Evolutionary conservation across 129 eudicot genomes (phyloP), one percentile per base, ranked within the genome.

Genomic region (Tagetes erecta): DNA sequence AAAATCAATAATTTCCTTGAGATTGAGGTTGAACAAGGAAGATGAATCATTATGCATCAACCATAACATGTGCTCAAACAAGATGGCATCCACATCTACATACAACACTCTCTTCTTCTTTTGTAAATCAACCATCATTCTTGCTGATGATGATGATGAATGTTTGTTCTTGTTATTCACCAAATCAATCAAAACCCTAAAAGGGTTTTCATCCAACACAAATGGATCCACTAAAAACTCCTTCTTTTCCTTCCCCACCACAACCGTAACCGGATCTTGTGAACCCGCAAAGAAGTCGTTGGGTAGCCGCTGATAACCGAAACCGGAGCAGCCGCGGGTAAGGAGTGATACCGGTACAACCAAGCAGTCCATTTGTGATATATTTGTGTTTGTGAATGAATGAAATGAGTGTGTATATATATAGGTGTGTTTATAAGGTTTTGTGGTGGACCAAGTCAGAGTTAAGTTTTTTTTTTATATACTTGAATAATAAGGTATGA

Each of bases 1-100:
- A 65, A 90, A 90, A 44, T 90, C 96, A 70, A 90, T 75, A 60
- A 90, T 87, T 63, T 90, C 96, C 37, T 75, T 74, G 62, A 90
- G 82, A 73, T 90, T 87, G 45, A 90, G 92, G 74, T 87, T 75
- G 76, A 90, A 81, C 75, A 90, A 83, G 36, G 90, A 81, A 41
- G 92, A 83, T 20, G 77, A 77, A 77, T 90, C 96, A 85, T 90
- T 90, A 71, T 83, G 70, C 90, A 90, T 85, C 87, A 90, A 80
- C 96, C 96, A 90, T 76, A 90, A 69, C 96, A 90, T 76, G 42
- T 87, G 96, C 84, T 90, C 96, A 81, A 90, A 90, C 86, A 90
- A 85, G 11, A 90, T 90, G 1, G 88, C 84, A 81, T 90, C 96
- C 72, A 90, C 92, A 87, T 87, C 93, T 14, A 85, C 93, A 81